Percentiles rank a stretch among this genome's conserved stretches.
phyloP scores from a whole-genome alignment of 768 basidiomycete genomes.

The Cystofilobasidium ferigula region DNA sequence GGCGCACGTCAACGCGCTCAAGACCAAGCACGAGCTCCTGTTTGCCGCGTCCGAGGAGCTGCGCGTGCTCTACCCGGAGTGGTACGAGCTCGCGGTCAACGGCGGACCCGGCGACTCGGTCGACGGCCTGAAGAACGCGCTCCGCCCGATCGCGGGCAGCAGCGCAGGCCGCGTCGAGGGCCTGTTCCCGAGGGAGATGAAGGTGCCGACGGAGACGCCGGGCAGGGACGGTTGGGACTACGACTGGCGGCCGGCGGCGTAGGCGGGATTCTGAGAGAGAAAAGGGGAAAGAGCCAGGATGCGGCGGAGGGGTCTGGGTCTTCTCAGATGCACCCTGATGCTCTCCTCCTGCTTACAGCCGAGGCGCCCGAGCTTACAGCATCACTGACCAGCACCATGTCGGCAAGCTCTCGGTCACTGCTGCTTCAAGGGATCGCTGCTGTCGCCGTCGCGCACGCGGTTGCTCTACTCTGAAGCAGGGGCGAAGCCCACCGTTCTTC shows the following conservation, averaged over 20 bases:
- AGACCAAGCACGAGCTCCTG: not conserved
- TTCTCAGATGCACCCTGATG: too few relatives aligned
- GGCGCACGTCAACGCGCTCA: not conserved
- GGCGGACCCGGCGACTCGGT: not conserved
- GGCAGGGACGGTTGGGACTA: constrained; percentile 23
- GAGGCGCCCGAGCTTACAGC: too few relatives aligned
- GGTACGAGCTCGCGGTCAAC: constrained; percentile 12
- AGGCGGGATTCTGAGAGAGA: too few relatives aligned
- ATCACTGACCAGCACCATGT: too few relatives aligned
- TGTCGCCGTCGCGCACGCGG: too few relatives aligned
- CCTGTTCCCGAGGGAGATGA: constrained; percentile 24
- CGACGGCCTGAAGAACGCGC: not conserved
- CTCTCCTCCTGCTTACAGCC: too few relatives aligned
- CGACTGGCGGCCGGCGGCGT: constrained; percentile 11
- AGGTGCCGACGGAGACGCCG: constrained; percentile 15
- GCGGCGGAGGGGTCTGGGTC: too few relatives aligned
- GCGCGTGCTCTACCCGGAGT: not conserved
- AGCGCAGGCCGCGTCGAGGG: constrained; percentile 7
- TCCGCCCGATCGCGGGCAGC: not conserved
- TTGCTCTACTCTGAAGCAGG: too few relatives aligned
- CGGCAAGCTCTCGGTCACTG: too few relatives aligned
- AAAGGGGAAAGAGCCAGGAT: too few relatives aligned
- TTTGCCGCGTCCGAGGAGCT: constrained; percentile 20
- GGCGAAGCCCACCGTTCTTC: too few relatives aligned
- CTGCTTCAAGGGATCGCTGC: too few relatives aligned